Evolutionary conservation across 2,329 filamentous ascomycete species (phyloP).

Genomic region (Calonectria hongkongensis): DNA sequence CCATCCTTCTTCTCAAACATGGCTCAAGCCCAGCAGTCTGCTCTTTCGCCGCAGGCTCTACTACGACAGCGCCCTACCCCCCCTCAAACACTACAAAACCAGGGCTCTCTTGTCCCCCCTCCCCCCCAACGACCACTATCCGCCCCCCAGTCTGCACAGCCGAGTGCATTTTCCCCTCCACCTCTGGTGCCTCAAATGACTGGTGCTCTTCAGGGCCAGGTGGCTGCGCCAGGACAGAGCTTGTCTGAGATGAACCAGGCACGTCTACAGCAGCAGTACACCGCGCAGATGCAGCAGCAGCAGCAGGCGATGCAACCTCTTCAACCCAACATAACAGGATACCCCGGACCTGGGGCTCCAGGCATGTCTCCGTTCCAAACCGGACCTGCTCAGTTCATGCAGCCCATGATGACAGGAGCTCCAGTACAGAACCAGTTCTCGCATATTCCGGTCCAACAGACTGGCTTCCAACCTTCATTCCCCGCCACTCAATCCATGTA

Average conservation of each 20-base stretch:
- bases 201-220: slow-evolving; percentile 76
- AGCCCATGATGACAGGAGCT: slow-evolving; percentile 70
- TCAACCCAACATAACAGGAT: slow-evolving; percentile 63
- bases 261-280: slow-evolving; percentile 77
- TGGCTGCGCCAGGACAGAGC: slow-evolving; percentile 85
- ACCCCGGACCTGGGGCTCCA: slow-evolving; percentile 59
- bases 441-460: slow-evolving; percentile 77
- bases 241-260: slow-evolving; percentile 82
- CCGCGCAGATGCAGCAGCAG: slow-evolving; percentile 67
- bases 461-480: slow-evolving; percentile 73
- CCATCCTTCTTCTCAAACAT: slow-evolving; percentile 74
- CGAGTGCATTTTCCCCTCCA: slow-evolving; percentile 82
- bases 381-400: slow-evolving; percentile 62
- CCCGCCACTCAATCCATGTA: slow-evolving; percentile 69
- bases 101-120: slow-evolving; percentile 82
- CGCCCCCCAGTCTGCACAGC: slow-evolving; percentile 87
- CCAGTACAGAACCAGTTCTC: slow-evolving; percentile 64
- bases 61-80: slow-evolving; percentile 81
- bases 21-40: slow-evolving; percentile 67
- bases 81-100: slow-evolving; percentile 76
- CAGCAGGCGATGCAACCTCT: slow-evolving; percentile 63
- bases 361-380: slow-evolving; percentile 63
- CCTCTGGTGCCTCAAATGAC: slow-evolving; percentile 91
- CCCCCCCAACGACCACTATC: slow-evolving; percentile 88
- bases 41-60: slow-evolving; percentile 57